These are phyloP conservation scores for Athelia psychrophila DNA, from an alignment of 1,284 basidiomycete species.

Conservation along the genomic window DNA sequence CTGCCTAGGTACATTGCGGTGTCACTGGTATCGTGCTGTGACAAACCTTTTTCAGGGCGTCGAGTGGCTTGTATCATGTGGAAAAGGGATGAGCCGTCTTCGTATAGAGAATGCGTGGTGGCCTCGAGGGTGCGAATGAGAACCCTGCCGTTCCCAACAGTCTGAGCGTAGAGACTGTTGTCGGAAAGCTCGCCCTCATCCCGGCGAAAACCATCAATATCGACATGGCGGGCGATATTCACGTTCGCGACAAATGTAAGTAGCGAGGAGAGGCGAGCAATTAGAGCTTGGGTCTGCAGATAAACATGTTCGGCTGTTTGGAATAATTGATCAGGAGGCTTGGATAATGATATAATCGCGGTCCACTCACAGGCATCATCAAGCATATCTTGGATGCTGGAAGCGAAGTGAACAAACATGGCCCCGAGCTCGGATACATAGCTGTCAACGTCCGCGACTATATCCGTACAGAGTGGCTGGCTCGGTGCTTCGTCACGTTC, in stretches of 20 bases:
- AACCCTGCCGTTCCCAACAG: conserved; percentile 60
- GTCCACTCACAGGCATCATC: conserved; percentile 4
- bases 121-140: conserved; percentile 70
- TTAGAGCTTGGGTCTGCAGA: conserved; percentile 41
- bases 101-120: conserved; percentile 66
- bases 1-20: conserved; percentile 46
- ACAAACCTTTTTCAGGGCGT: conserved; percentile 31
- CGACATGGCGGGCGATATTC: conserved; percentile 73
- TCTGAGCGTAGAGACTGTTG: conserved; percentile 53
- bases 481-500: conserved; percentile 47
- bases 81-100: conserved; percentile 60
- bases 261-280: conserved; percentile 53
- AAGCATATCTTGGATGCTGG: conserved; percentile 31
- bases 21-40: conserved; percentile 32
- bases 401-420: conserved; percentile 38
- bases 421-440: conserved; percentile 48
- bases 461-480: conserved; percentile 46
- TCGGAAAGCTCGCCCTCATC: conserved; percentile 36
- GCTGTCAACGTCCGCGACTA: conserved; percentile 50
- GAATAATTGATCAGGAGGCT: neutral
- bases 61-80: conserved; percentile 51
- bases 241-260: conserved; percentile 61
- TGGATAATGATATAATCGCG: neutral
- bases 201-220: conserved; percentile 68
- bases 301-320: conserved; percentile 36